A percentile compares a stretch with the other conserved stretches of the same genome.
Evolutionary conservation across 208 protist genomes (phyloP).

Genomic region (Leishmania lainsoni): DNA sequence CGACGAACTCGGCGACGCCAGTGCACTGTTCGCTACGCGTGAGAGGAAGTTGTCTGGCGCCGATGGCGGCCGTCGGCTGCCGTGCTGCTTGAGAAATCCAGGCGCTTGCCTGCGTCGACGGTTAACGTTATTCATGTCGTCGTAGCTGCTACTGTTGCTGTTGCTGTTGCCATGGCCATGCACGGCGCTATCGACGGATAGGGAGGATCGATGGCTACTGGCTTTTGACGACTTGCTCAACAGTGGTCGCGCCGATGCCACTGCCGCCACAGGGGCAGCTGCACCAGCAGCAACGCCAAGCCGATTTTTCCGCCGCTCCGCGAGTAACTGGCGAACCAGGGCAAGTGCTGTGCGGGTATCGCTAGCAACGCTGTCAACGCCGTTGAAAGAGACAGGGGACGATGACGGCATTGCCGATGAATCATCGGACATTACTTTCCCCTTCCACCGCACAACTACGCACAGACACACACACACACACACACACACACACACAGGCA

Average conservation of each 20-base stretch:
- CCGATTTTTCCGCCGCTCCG: constrained; percentile 8
- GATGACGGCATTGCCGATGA: neutral
- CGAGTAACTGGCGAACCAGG: constrained; percentile 13
- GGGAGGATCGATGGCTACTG: neutral
- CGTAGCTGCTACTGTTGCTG: neutral
- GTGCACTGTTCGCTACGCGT: neutral
- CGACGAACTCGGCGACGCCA: neutral
- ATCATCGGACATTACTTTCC: neutral
- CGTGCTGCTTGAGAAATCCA: neutral
- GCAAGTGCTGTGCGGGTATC: neutral
- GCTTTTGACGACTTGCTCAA: neutral
- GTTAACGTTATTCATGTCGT: neutral
- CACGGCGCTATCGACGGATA: neutral
- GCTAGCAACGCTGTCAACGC: neutral
- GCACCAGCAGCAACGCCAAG: neutral
- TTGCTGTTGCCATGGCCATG: too few relatives aligned
- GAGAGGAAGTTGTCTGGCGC: neutral
- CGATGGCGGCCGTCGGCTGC: neutral
- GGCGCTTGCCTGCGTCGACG: neutral
- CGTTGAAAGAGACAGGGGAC: neutral
- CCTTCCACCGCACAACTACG: neutral
- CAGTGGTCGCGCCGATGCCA: neutral
- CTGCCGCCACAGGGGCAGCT: neutral
- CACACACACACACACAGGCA: neutral
- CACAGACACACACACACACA: neutral